Conservation (phyloP, 2,329 filamentous ascomycete species). For the Immersiporthe knoxdaviesiana region DNA sequence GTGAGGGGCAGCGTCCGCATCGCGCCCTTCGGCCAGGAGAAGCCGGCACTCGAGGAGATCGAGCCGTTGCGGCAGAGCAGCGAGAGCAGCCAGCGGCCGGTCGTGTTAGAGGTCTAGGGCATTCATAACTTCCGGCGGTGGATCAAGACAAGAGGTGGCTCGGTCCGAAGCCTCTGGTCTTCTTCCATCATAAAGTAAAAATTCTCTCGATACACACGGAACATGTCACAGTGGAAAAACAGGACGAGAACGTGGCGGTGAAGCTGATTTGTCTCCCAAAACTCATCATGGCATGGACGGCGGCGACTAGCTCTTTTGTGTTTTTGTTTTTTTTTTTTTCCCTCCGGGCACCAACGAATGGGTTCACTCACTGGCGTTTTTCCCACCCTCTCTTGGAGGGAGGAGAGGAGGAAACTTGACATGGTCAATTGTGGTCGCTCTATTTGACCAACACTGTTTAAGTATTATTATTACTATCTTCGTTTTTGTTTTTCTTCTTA, state of each 20-base stretch:
- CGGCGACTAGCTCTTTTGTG: neutral
- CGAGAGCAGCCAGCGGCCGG: constrained; percentile 23
- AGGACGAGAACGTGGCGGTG: neutral
- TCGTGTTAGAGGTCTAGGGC: constrained; percentile 28
- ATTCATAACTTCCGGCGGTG: constrained; percentile 25
- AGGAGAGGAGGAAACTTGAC: neutral
- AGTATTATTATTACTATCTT: constrained; percentile 1
- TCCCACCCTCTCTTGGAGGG: too few relatives aligned
- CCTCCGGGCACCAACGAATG: constrained; percentile 7
- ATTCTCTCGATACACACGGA: neutral
- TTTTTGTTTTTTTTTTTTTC: constrained; percentile 3
- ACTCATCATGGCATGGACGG: neutral
- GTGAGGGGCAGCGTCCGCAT: constrained; percentile 69
- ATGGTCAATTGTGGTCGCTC: neutral
- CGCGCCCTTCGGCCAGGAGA: constrained; percentile 46
- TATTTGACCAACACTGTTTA: constrained; percentile 12
- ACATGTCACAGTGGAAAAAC: neutral
- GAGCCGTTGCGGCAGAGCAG: constrained; percentile 45
- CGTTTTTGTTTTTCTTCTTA: constrained; percentile 6
- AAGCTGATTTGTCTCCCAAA: neutral
- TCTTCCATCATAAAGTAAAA: neutral
- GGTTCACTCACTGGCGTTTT: constrained; percentile 19
- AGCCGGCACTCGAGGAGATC: constrained; percentile 35
- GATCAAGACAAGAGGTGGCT: constrained; percentile 12
- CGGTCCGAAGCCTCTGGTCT: neutral